A percentile compares a stretch with the other conserved stretches of the same genome.
Conservation (phyloP, 164 flowering plant genomes). For the Stephania cephalantha region DNA sequence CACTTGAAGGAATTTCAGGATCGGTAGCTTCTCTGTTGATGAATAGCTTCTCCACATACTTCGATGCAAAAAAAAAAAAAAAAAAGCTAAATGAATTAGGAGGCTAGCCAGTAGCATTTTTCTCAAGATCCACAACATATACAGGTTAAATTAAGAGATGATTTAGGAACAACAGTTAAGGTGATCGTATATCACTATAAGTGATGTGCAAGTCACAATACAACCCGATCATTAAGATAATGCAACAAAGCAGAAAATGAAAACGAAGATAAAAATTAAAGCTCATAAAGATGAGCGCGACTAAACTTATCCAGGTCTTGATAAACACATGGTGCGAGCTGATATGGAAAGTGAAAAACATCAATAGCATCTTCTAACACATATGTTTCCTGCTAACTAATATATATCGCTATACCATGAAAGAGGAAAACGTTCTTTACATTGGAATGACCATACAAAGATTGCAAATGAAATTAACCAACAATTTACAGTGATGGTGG, state of each 20-base stretch:
- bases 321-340: not conserved
- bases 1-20: conserved; percentile 21
- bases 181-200: not conserved
- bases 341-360: not conserved
- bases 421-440: too few relatives aligned
- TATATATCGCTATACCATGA: too few relatives aligned
- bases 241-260: not conserved
- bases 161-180: not conserved
- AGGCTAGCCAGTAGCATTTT: not conserved
- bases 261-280: not conserved
- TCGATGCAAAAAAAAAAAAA: conserved; percentile 17
- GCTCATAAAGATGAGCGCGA: not conserved
- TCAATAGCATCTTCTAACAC: not conserved
- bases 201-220: not conserved
- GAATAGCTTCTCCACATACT: conserved; percentile 76
- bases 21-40: conserved; percentile 31
- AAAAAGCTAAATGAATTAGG: not conserved
- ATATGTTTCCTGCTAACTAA: not conserved
- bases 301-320: not conserved
- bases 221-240: not conserved
- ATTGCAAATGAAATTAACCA: not conserved
- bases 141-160: not conserved
- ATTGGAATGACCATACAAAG: not conserved
- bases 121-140: not conserved
- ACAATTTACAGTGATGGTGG: not conserved